Percentiles rank a stretch among this genome's conserved stretches.
Evolutionary conservation across 1,139 yeast genomes (phyloP).

Genomic region (Debaryomycetaceae sp.): DNA sequence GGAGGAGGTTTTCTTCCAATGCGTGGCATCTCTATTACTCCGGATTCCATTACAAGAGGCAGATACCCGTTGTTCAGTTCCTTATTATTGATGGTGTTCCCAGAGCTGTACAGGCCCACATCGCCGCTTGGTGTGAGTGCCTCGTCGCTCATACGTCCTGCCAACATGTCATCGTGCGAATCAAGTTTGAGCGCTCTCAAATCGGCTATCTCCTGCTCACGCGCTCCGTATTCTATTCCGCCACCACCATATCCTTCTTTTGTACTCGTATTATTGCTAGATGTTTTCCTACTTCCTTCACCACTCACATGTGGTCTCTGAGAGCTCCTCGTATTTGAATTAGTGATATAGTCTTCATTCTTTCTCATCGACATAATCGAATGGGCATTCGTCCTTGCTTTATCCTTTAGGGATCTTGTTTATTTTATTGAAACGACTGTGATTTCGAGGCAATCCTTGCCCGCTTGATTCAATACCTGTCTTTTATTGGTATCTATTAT

Average conservation of each 20-base stretch:
- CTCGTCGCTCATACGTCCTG: neutral
- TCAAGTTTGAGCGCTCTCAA: neutral
- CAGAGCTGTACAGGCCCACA: too few species aligned
- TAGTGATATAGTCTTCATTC: neutral
- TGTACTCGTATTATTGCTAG: neutral
- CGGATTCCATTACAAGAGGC: neutral
- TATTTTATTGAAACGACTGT: neutral
- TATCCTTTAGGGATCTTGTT: too few species aligned
- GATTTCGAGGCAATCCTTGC: too few species aligned
- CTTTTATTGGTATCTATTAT: neutral
- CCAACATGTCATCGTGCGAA: neutral
- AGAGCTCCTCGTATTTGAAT: neutral
- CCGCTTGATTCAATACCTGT: neutral
- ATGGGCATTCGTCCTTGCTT: neutral
- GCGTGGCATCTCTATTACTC: neutral
- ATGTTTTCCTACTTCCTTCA: neutral
- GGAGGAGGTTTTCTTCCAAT: neutral
- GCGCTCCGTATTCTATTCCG: neutral
- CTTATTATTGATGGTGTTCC: too few species aligned
- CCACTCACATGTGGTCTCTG: neutral
- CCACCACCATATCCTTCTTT: neutral
- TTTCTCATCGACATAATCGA: neutral
- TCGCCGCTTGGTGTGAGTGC: too few species aligned
- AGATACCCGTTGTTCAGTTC: neutral
- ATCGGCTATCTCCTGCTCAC: neutral